phyloP scores from a whole-genome alignment of 2,329 filamentous ascomycete species.

The Neonectria sp. region DNA sequence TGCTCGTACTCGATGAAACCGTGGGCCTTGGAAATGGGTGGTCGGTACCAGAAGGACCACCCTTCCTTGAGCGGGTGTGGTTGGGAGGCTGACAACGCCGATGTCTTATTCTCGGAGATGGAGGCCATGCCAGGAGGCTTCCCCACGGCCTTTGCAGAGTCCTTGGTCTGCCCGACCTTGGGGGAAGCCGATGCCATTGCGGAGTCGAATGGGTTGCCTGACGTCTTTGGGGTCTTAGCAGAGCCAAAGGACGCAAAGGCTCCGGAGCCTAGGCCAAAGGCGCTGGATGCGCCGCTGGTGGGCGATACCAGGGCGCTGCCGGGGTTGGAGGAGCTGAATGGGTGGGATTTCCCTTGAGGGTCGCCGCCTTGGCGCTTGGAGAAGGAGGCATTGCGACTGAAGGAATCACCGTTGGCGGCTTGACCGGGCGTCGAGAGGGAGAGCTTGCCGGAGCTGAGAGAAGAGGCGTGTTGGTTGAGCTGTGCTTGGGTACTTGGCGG shows the following conservation, averaged over 20 bases:
- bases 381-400: slow-evolving; percentile 74
- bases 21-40: slow-evolving; percentile 96
- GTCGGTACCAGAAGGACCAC: slow-evolving; percentile 98
- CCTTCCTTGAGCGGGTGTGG: slow-evolving; percentile 79
- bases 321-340: slow-evolving; percentile 81
- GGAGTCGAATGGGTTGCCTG: slow-evolving; percentile 85
- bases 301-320: slow-evolving; percentile 63
- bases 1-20: slow-evolving; percentile 93
- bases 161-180: slow-evolving; percentile 52
- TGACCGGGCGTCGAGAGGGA: slow-evolving; percentile 84
- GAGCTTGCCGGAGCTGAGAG: slow-evolving; percentile 84
- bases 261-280: slow-evolving; percentile 94
- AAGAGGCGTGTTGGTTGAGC: slow-evolving; percentile 33
- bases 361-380: slow-evolving; percentile 84
- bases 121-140: slow-evolving; percentile 59
- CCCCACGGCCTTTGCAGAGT: slow-evolving; percentile 48
- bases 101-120: slow-evolving; percentile 59
- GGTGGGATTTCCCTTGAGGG: slow-evolving; percentile 81
- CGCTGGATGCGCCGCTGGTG: slow-evolving; percentile 80
- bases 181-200: slow-evolving; percentile 66
- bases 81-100: slow-evolving; percentile 58
- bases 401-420: slow-evolving; percentile 67
- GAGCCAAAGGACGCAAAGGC: slow-evolving; percentile 93
- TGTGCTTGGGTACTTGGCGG: slow-evolving; percentile 10
- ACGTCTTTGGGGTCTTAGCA: slow-evolving; percentile 88